Evolutionary conservation across 2,329 filamentous ascomycete genomes (phyloP), one percentile per base, ranked within the genome.

Genomic region (Paradendryphiella salina): DNA sequence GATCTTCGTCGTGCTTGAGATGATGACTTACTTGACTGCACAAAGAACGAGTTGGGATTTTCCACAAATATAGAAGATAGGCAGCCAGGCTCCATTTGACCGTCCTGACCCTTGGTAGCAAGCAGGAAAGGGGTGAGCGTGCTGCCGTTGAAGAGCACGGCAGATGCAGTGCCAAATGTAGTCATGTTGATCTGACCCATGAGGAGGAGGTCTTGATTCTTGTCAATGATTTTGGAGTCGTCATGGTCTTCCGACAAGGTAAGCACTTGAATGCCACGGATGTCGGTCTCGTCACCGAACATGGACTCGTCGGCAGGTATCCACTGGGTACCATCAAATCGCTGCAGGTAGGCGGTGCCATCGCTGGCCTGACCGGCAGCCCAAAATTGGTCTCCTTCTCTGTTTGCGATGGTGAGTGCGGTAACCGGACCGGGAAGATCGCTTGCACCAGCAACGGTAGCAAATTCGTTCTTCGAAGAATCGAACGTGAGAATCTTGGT

Each of bases 111-210:
- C 51, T 81, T 87, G 37, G 84, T 87, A 1, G 92, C 89, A 34
- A 99, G 81, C 33, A 90, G 82, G 71, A 93, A 96, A 0, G 94
- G 93, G 43, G 80, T 79, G 69, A 93, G 85, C 2, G 79, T 76
- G 9, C 85, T 90, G 63, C 94, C 94, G 66, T 97, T 90, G 77
- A 89, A 99, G 21, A 96, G 77, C 6, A 86, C 93, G 7, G 90
- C 91, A 11, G 93, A 96, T 5, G 88, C 90, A 50, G 85, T 86
- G 51, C 93, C 92, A 67, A 91, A 91, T 40, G 77, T 77, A 0
- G 87, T 84, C 14, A 97, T 80, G 58, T 85, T 81, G 60, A 99
- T 83, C 45, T 87, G 83, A 32, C 94, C 94, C n/a, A 90, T 90
- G 41, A 97, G 78, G 74, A 99, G 82, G 29, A 99, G 82, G 3